Conservation (phyloP, 2,329 filamentous ascomycete species). For the Aspergillus persii region DNA sequence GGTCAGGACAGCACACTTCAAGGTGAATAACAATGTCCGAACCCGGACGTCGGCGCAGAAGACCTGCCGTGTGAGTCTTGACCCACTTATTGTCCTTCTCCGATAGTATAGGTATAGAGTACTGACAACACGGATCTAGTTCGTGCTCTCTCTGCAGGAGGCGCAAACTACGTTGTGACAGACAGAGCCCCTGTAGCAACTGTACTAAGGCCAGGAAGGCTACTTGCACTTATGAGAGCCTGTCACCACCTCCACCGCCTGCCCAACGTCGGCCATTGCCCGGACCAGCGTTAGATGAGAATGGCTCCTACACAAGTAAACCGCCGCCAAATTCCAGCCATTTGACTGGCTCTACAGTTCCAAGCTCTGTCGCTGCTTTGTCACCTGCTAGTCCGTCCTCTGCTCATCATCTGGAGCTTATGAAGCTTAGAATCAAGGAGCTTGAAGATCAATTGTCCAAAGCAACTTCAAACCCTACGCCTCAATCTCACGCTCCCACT, state of each 20-base stretch:
- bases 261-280: slow-evolving; percentile 1
- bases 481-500: slow-evolving; percentile 14
- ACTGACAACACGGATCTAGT: slow-evolving; percentile 29
- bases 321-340: slow-evolving; percentile 9
- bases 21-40: slow-evolving; percentile 20
- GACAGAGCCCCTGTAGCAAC: slow-evolving; percentile 58
- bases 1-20: neutral
- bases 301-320: slow-evolving; percentile 3
- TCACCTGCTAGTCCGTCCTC: slow-evolving; percentile 24
- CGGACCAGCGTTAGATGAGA: neutral
- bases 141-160: slow-evolving; percentile 58
- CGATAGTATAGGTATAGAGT: neutral
- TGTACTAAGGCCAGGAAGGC: slow-evolving; percentile 48
- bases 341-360: slow-evolving; percentile 8
- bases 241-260: slow-evolving; percentile 7
- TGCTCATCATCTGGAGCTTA: slow-evolving; percentile 34
- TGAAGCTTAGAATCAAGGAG: slow-evolving; percentile 42
- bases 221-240: slow-evolving; percentile 18
- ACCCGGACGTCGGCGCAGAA: slow-evolving; percentile 38
- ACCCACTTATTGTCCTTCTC: neutral
- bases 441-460: slow-evolving; percentile 46
- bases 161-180: slow-evolving; percentile 63
- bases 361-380: slow-evolving; percentile 19
- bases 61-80: slow-evolving; percentile 44
- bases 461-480: slow-evolving; percentile 16